Percentiles rank a stretch among this genome's conserved stretches.
phyloP scores from a whole-genome alignment of 2,329 filamentous ascomycete genomes.

The Epicoccum sorghinum region DNA sequence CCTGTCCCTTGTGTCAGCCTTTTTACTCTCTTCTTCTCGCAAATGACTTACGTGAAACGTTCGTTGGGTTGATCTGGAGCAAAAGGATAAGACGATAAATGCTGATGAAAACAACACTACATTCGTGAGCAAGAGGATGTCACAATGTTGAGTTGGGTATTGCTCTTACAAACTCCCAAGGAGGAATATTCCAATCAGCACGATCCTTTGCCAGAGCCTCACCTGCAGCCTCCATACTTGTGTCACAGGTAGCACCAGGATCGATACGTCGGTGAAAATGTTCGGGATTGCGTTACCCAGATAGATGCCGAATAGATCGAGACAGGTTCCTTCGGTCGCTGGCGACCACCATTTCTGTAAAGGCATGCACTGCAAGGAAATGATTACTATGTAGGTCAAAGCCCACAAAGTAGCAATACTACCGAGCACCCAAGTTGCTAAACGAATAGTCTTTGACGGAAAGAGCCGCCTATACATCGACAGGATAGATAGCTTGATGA shows the following conservation, averaged over 20 bases:
- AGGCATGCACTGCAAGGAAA: not conserved
- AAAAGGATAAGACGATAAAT: not conserved
- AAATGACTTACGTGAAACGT: not conserved
- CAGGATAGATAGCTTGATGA: not conserved
- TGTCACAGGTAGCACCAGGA: not conserved
- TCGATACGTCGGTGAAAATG: not conserved
- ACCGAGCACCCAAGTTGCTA: not conserved
- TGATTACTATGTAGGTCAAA: not conserved
- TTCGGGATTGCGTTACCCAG: not conserved
- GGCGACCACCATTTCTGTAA: not conserved
- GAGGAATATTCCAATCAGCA: not conserved
- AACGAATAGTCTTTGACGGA: not conserved
- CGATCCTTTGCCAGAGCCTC: not conserved
- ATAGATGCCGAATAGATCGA: not conserved
- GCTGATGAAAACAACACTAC: not conserved
- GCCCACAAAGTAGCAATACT: not conserved
- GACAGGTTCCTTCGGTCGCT: not conserved
- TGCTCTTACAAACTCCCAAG: not conserved
- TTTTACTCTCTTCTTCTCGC: not conserved
- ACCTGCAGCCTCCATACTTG: not conserved
- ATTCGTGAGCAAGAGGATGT: not conserved
- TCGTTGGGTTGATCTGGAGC: not conserved
- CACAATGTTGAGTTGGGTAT: not conserved
- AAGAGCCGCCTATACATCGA: not conserved
- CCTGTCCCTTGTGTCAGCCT: not conserved